Evolutionary conservation across 805 yeast species (phyloP).

Genomic region (Wickerhamiella hasegawae): DNA sequence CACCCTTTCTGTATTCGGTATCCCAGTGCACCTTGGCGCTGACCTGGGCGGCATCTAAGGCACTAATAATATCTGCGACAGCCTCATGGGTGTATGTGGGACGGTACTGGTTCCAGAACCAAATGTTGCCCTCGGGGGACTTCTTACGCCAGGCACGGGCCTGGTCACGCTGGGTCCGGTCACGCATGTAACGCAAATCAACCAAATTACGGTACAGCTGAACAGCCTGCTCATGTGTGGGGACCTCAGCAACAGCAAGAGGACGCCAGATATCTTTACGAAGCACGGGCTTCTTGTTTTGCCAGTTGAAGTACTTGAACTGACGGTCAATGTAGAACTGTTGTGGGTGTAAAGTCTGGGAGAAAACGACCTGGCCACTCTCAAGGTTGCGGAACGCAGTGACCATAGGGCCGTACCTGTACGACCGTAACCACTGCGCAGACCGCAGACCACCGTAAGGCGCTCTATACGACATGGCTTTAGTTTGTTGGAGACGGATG

Average conservation of each 20-base stretch:
- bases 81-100: constrained; percentile 87
- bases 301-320: constrained; percentile 77
- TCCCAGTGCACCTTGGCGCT: constrained; percentile 60
- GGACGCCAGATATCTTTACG: constrained; percentile 84
- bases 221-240: constrained; percentile 35
- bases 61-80: constrained; percentile 62
- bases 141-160: constrained; percentile 57
- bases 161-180: constrained; percentile 35
- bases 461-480: constrained; percentile 7
- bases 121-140: constrained; percentile 60
- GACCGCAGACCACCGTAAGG: constrained; percentile 31
- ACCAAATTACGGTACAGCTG: constrained; percentile 62
- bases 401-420: constrained; percentile 69
- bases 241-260: constrained; percentile 52
- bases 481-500: not conserved
- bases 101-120: constrained; percentile 78
- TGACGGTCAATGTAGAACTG: constrained; percentile 41
- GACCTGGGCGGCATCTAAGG: constrained; percentile 41
- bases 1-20: constrained; percentile 75
- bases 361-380: constrained; percentile 77
- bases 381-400: constrained; percentile 72
- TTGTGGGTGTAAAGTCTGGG: constrained; percentile 55
- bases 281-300: constrained; percentile 61
- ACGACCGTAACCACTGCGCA: constrained; percentile 39
- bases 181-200: constrained; percentile 59